Evolutionary conservation across 2,329 filamentous ascomycete species (phyloP).

Genomic region (Fusarium decemcellulare): DNA sequence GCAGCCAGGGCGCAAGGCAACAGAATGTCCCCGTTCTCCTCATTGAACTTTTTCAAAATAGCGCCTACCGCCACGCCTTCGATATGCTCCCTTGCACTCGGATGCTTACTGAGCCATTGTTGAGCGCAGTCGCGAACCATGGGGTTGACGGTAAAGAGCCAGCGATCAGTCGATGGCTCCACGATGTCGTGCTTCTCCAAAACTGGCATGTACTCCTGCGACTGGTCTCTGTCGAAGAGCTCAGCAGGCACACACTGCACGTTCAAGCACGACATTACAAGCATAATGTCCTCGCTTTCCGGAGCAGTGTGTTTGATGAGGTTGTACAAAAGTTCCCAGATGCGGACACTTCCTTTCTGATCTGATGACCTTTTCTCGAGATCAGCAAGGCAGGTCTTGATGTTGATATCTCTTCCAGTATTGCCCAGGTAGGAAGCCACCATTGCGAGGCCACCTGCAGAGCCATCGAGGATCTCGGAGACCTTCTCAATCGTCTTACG

Average conservation of each 20-base stretch:
- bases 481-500: background rate
- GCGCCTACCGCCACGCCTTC: background rate
- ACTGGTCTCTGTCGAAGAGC: background rate
- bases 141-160: background rate
- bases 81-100: background rate
- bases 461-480: background rate
- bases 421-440: background rate
- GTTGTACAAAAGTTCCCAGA: background rate
- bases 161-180: conserved; percentile 4
- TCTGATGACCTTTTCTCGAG: background rate
- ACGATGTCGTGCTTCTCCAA: conserved; percentile 9
- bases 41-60: background rate
- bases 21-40: background rate
- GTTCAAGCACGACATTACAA: conserved; percentile 11
- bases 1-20: background rate
- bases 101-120: background rate
- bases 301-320: background rate
- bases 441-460: background rate
- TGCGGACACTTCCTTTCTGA: background rate
- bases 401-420: background rate
- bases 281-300: conserved; percentile 2
- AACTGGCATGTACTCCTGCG: conserved; percentile 1
- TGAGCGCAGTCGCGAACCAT: background rate
- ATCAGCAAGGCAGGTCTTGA: background rate
- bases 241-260: conserved; percentile 11